Percentiles rank a stretch among this genome's conserved stretches.
Evolutionary conservation across 2,329 filamentous ascomycete genomes (phyloP).

Genomic region (Diaporthe velutina): DNA sequence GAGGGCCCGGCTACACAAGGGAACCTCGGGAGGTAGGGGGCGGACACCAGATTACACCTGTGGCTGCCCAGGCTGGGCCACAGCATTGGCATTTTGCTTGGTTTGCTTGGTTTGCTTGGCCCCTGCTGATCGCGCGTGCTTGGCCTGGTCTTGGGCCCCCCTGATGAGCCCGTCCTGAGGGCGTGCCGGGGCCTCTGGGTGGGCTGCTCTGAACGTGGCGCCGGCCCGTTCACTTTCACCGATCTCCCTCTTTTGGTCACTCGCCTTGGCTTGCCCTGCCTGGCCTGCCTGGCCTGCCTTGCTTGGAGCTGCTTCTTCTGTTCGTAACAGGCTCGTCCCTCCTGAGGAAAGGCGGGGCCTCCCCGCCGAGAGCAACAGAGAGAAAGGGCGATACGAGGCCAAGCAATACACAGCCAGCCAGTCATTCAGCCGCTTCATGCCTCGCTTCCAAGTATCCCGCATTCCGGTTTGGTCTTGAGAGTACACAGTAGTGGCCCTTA

Average conservation of each 20-base stretch:
- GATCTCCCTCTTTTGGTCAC: not conserved
- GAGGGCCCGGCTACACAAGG: constrained; percentile 4
- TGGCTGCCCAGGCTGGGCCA: constrained; percentile 6
- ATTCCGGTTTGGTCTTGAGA: constrained; percentile 15
- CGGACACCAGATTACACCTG: constrained; percentile 8
- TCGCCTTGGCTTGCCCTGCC: not conserved
- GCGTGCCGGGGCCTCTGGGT: not conserved
- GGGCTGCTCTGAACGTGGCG: constrained; percentile 18
- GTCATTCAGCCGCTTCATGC: constrained; percentile 24
- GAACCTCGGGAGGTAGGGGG: not conserved
- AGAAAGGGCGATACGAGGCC: constrained; percentile 21
- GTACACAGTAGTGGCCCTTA: not conserved
- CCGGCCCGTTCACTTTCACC: constrained; percentile 16
- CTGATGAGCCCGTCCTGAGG: constrained; percentile 12
- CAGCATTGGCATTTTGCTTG: constrained; percentile 35
- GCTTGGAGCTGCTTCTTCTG: not conserved
- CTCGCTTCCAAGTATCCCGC: not conserved
- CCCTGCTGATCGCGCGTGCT: constrained; percentile 13
- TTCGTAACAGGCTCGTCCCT: not conserved
- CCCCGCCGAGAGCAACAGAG: constrained; percentile 2
- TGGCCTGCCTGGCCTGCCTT: too few relatives aligned
- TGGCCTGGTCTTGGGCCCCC: constrained; percentile 19
- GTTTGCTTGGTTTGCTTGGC: constrained; percentile 36
- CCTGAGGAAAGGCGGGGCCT: not conserved
- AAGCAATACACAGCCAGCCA: constrained; percentile 13